Percentiles rank a stretch among this genome's conserved stretches.
These are phyloP conservation scores for Syncephalastrum racemosum DNA, from an alignment of 371 early-diverging fungal genomes.

Conservation along the genomic window DNA sequence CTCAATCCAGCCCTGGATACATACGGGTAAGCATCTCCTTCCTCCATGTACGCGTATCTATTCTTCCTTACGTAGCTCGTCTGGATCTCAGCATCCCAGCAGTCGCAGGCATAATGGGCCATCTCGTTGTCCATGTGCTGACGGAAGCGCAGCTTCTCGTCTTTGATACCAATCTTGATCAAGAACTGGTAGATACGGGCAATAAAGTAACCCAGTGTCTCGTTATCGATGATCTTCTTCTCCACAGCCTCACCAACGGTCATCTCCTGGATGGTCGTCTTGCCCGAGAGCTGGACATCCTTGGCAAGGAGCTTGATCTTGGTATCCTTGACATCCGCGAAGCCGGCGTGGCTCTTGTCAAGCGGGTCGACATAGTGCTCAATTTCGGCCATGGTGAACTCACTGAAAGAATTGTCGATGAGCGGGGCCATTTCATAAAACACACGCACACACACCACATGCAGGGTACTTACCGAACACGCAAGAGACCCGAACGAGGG, in stretches of 20 bases:
- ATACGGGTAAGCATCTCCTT: background rate
- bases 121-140: conserved; percentile 99
- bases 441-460: background rate
- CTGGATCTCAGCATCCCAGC: conserved; percentile 98
- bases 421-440: too few relatives aligned
- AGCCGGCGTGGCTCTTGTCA: conserved; percentile 94
- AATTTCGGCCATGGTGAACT: conserved; percentile 99
- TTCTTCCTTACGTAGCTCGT: conserved; percentile 67
- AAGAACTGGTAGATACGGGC: conserved; percentile 96
- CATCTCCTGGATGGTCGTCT: conserved; percentile 67
- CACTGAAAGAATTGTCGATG: too few relatives aligned
- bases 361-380: conserved; percentile 99
- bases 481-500: conserved; percentile 96
- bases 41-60: background rate
- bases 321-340: conserved; percentile 80
- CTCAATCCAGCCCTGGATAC: conserved; percentile 97
- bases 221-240: conserved; percentile 89
- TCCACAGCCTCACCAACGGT: conserved; percentile 96
- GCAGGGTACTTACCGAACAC: conserved; percentile 92
- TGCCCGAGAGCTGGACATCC: conserved; percentile 76
- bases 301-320: conserved; percentile 81
- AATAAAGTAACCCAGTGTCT: conserved; percentile 99
- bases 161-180: conserved; percentile 92
- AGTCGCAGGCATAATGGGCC: conserved; percentile 99
- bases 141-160: conserved; percentile 91